Conservation (phyloP, 169 alveolate species). For the Plasmodium malariae region DNA sequence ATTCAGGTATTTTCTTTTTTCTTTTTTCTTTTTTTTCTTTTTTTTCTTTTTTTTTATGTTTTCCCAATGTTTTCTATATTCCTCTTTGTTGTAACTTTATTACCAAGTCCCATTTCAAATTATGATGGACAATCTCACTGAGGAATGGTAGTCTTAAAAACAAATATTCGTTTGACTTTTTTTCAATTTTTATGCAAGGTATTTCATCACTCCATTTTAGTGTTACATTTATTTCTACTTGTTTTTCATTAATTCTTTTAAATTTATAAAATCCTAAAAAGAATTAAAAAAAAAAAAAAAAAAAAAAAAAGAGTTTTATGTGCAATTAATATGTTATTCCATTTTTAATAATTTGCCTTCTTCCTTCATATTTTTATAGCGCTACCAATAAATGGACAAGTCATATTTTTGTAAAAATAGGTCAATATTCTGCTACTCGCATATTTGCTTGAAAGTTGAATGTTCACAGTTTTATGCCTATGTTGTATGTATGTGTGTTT, state of each 20-base stretch:
- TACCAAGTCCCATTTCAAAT: constrained; percentile 35
- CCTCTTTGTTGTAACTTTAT: too few species aligned
- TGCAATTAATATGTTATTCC: too few species aligned
- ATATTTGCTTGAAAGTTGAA: constrained; percentile 14
- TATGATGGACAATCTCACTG: constrained; percentile 16
- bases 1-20: background rate
- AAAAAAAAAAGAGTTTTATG: background rate
- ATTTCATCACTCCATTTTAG: constrained; percentile 22
- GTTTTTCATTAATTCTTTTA: constrained; percentile 9
- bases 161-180: constrained; percentile 31
- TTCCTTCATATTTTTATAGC: background rate
- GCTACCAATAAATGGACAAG: constrained; percentile 34
- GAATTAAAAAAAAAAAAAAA: background rate
- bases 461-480: constrained; percentile 6
- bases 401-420: constrained; percentile 17
- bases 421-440: constrained; percentile 19
- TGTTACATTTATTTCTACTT: constrained; percentile 7
- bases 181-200: background rate
- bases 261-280: constrained; percentile 29
- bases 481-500: background rate
- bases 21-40: background rate
- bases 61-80: too few species aligned
- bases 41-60: background rate
- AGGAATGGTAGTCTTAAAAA: constrained; percentile 33
- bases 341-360: background rate